Conservation (phyloP, 306 rosid species). For the Medicago arabica region DNA sequence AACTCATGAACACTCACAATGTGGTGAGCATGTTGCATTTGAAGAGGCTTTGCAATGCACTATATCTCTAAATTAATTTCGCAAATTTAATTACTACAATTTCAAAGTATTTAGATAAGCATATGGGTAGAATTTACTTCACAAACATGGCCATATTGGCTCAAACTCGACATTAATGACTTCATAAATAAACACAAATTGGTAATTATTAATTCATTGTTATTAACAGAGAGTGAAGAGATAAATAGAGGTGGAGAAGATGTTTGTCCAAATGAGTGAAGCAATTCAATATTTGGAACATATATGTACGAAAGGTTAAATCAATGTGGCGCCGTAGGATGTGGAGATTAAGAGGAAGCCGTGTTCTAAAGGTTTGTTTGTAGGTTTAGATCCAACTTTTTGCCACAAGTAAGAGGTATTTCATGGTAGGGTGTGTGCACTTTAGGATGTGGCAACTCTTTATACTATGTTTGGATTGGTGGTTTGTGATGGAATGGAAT, state of each 20-base stretch:
- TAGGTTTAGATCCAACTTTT: slow-evolving; percentile 66
- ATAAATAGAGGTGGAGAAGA: slow-evolving; percentile 55
- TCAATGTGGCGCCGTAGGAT: slow-evolving; percentile 62
- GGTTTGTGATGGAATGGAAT: too few species aligned
- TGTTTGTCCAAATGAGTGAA: slow-evolving; percentile 71
- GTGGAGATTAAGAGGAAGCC: slow-evolving; percentile 52
- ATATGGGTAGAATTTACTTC: slow-evolving; percentile 83
- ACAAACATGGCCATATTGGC: slow-evolving; percentile 69
- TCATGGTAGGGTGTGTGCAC: slow-evolving; percentile 64
- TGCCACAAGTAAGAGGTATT: slow-evolving; percentile 57
- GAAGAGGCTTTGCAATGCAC: slow-evolving; percentile 79
- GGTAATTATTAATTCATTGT: neutral
- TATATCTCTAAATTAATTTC: slow-evolving; percentile 78
- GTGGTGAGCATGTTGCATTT: slow-evolving; percentile 84
- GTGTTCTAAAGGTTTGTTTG: slow-evolving; percentile 56
- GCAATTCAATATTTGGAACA: slow-evolving; percentile 95
- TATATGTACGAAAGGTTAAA: slow-evolving; percentile 84
- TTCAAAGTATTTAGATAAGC: slow-evolving; percentile 63
- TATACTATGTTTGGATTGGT: slow-evolving; percentile 33
- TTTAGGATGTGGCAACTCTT: slow-evolving; percentile 95
- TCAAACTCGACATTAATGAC: slow-evolving; percentile 65
- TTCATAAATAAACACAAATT: slow-evolving; percentile 64
- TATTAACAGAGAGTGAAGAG: slow-evolving; percentile 47
- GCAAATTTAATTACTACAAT: slow-evolving; percentile 50
- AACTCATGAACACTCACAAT: slow-evolving; percentile 53